These are phyloP conservation scores for Juncus inflexus DNA, from an alignment of 176 grass and related monocot species.

Conservation along the genomic window DNA sequence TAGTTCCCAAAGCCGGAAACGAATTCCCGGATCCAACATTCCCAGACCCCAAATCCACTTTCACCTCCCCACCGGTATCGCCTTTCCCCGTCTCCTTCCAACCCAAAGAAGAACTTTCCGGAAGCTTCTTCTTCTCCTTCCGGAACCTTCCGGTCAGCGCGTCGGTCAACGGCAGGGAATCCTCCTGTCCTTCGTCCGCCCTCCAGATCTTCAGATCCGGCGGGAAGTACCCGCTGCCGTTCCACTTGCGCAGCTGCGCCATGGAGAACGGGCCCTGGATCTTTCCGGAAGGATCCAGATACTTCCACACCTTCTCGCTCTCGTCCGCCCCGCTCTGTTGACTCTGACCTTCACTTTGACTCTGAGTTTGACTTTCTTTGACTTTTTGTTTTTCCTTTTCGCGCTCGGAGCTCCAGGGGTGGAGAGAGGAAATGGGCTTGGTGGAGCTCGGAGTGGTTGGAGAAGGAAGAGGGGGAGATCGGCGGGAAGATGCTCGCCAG, in stretches of 20 bases:
- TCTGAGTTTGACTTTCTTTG: not conserved
- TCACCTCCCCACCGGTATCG: conserved; percentile 28
- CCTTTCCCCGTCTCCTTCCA: conserved; percentile 4
- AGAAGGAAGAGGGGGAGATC: conserved; percentile 7
- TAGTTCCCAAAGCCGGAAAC: conserved; percentile 3
- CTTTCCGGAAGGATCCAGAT: conserved; percentile 83
- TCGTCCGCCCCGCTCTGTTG: conserved; percentile 32
- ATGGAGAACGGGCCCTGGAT: conserved; percentile 96
- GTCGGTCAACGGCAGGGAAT: conserved; percentile 75
- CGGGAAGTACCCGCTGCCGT: conserved; percentile 80
- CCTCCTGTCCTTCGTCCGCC: conserved; percentile 73
- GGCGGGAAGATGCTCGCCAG: conserved; percentile 13
- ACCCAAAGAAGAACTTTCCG: not conserved
- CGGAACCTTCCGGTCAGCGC: conserved; percentile 76
- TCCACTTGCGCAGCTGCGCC: conserved; percentile 86
- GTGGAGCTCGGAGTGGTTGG: conserved; percentile 24
- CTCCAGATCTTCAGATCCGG: conserved; percentile 81
- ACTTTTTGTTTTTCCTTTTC: conserved; percentile 15
- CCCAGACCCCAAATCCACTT: conserved; percentile 22
- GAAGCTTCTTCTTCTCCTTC: conserved; percentile 25
- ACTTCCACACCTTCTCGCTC: conserved; percentile 91
- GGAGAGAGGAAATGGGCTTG: conserved; percentile 17
- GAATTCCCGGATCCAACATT: conserved; percentile 14
- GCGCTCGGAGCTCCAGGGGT: conserved; percentile 24
- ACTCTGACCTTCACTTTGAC: not conserved